Percentiles rank a stretch among this genome's conserved stretches.
Conservation (phyloP, 2,329 filamentous ascomycete genomes). For the Chalara sp. region DNA sequence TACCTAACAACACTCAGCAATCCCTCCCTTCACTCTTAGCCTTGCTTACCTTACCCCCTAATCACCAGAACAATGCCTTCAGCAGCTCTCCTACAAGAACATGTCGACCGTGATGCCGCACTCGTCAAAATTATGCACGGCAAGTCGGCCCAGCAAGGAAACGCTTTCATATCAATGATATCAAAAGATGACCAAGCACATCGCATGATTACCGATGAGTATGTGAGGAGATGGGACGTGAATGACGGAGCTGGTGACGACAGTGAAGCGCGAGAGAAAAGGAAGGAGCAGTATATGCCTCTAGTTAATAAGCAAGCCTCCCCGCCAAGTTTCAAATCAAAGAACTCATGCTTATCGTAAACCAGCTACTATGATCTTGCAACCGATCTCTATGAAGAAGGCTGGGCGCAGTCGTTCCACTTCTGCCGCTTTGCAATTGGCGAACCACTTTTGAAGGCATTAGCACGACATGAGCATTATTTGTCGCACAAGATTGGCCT, state of each 20-base stretch:
- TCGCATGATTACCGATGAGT: conserved; percentile 79
- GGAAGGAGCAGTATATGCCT: conserved; percentile 84
- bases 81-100: no score
- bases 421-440: conserved; percentile 90
- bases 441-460: conserved; percentile 85
- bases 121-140: conserved; percentile 88
- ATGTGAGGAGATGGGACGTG: conserved; percentile 97
- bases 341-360: no score
- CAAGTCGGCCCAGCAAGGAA: conserved; percentile 58
- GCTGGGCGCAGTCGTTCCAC: conserved; percentile 94
- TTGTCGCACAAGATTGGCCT: conserved; percentile 86
- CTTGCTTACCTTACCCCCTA: no score
- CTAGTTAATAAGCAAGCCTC: conserved; percentile 67
- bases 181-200: conserved; percentile 75
- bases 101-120: conserved; percentile 35
- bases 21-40: no score
- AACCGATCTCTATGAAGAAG: conserved; percentile 94
- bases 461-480: conserved; percentile 97
- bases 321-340: no score
- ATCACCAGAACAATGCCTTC: no score
- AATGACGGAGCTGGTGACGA: conserved; percentile 77
- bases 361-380: conserved; percentile 80
- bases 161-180: conserved; percentile 78
- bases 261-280: conserved; percentile 62
- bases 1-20: no score